Conservation (phyloP, 345 rosid species). For the Salix suchowensis region DNA sequence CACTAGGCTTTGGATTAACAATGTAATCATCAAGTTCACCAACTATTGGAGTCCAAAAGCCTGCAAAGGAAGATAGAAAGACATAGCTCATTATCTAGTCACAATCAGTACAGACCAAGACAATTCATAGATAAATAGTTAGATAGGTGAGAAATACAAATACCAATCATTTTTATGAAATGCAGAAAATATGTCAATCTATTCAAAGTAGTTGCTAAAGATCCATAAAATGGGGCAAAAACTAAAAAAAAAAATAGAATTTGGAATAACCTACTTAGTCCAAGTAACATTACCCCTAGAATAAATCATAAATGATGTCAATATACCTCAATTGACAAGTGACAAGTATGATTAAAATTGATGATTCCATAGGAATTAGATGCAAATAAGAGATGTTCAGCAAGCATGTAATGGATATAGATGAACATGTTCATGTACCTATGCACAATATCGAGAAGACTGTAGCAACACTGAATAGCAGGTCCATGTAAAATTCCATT, state of each 20-base stretch:
- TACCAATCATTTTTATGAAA: background rate
- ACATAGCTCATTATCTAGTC: background rate
- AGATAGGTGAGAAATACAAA: background rate
- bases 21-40: constrained; percentile 81
- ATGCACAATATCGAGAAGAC: constrained; percentile 58
- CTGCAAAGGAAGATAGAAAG: constrained; percentile 32
- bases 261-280: background rate
- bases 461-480: constrained; percentile 70
- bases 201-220: background rate
- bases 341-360: background rate
- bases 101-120: background rate
- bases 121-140: background rate
- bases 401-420: background rate
- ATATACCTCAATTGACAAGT: background rate
- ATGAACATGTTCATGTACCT: constrained; percentile 31
- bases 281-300: background rate
- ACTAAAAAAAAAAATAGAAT: background rate
- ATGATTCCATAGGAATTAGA: background rate
- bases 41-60: constrained; percentile 68
- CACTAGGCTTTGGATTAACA: constrained; percentile 72
- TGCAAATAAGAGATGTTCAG: background rate
- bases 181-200: background rate
- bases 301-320: background rate
- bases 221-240: background rate
- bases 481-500: constrained; percentile 67